phyloP scores from a whole-genome alignment of 1,284 basidiomycete genomes.

The Blastosporella zonata region DNA sequence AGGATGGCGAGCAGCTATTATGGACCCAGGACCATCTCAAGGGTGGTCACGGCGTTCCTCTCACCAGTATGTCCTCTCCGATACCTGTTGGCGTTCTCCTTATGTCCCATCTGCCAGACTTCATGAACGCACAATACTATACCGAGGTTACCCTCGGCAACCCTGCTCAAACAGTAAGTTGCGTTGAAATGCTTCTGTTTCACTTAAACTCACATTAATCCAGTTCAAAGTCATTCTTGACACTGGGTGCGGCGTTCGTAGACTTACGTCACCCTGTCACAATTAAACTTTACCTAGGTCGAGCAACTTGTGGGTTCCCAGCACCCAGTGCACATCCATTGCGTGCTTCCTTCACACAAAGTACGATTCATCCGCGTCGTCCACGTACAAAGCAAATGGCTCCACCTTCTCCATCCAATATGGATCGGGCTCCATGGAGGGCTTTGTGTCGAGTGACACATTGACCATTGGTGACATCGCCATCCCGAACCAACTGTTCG shows the following conservation, averaged over 20 bases:
- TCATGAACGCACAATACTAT: slow-evolving; percentile 98
- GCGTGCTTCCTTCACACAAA: slow-evolving; percentile 97
- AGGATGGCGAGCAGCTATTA: slow-evolving; percentile 65
- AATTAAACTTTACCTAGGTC: slow-evolving; percentile 46
- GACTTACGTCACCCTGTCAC: slow-evolving; percentile 6
- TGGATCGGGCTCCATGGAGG: slow-evolving; percentile 96
- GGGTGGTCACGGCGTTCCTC: slow-evolving; percentile 86
- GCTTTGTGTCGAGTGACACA: slow-evolving; percentile 88
- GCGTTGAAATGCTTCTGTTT: slow-evolving; percentile 1
- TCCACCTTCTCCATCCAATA: slow-evolving; percentile 92
- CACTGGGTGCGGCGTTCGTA: slow-evolving; percentile 55
- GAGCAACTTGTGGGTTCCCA: slow-evolving; percentile 94
- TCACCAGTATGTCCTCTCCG: slow-evolving; percentile 69
- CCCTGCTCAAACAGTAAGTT: slow-evolving; percentile 70
- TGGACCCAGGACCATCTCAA: slow-evolving; percentile 90
- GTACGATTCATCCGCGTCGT: slow-evolving; percentile 85
- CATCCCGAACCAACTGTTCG: slow-evolving; percentile 85
- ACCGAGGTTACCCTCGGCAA: slow-evolving; percentile 83
- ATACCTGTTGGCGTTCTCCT: not conserved
- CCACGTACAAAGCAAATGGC: slow-evolving; percentile 91
- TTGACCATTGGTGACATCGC: slow-evolving; percentile 84
- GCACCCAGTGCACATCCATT: slow-evolving; percentile 86
- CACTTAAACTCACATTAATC: slow-evolving; percentile 9
- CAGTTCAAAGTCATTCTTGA: slow-evolving; percentile 87
- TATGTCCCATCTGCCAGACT: slow-evolving; percentile 53